phyloP scores from a whole-genome alignment of 192 early-diverging fungal genomes.

The Cetraspora pellucida region DNA sequence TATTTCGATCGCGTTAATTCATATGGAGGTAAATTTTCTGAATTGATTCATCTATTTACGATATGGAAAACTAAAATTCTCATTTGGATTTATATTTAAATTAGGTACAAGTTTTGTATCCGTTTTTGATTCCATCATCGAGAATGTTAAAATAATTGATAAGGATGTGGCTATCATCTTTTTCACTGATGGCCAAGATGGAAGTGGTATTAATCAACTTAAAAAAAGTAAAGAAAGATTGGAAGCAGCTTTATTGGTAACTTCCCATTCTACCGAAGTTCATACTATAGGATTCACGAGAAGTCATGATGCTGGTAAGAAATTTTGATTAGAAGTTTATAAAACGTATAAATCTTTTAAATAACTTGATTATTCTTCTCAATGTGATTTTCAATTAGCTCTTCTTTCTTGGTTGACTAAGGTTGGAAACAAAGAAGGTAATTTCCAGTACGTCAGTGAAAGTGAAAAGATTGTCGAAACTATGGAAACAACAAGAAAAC shows the following conservation, averaged over 20 bases:
- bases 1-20: conserved; percentile 35
- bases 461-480: conserved; percentile 36
- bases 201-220: background rate
- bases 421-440: conserved; percentile 41
- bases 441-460: conserved; percentile 47
- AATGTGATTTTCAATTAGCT: background rate
- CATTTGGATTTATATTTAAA: background rate
- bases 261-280: conserved; percentile 28
- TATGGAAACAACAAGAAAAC: conserved; percentile 39
- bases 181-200: conserved; percentile 45
- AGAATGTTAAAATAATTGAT: conserved; percentile 19
- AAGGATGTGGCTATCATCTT: conserved; percentile 42
- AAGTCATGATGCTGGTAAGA: conserved; percentile 41
- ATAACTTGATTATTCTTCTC: too few species aligned
- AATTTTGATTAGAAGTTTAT: too few species aligned
- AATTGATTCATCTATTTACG: background rate
- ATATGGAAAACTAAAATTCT: background rate
- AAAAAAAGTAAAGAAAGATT: background rate
- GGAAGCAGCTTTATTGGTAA: background rate
- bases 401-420: conserved; percentile 48
- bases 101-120: conserved; percentile 42
- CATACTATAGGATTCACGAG: conserved; percentile 47
- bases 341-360: too few species aligned
- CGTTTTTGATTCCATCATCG: conserved; percentile 37
- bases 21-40: conserved; percentile 40